Percentiles rank a stretch among this genome's conserved stretches.
Evolutionary conservation across 1,284 basidiomycete genomes (phyloP).

Genomic region (Bjerkandera adusta): DNA sequence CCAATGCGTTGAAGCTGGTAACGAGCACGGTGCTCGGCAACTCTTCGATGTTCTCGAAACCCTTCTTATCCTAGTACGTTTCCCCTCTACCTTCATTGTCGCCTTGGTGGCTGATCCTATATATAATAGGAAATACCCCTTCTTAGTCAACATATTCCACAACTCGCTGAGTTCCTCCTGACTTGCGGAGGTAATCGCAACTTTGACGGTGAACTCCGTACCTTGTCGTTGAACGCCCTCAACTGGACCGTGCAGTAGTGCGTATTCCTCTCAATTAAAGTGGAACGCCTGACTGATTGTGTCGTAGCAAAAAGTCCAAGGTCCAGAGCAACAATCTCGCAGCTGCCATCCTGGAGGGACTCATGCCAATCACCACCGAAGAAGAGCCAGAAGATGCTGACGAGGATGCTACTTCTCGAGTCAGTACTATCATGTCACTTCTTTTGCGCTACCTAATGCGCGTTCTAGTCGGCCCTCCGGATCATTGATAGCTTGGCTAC

Average conservation of each 20-base stretch:
- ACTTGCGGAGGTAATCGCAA: slow-evolving; percentile 79
- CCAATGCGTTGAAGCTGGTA: slow-evolving; percentile 79
- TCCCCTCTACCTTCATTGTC: no score
- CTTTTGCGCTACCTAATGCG: no score
- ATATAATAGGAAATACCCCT: slow-evolving; percentile 81
- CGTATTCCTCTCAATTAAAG: slow-evolving; percentile 23
- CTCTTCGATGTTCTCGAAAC: slow-evolving; percentile 97
- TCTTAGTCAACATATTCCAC: slow-evolving; percentile 85
- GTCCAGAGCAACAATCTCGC: slow-evolving; percentile 88
- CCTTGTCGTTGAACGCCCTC: slow-evolving; percentile 91
- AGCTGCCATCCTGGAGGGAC: slow-evolving; percentile 83
- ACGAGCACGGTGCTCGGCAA: slow-evolving; percentile 85
- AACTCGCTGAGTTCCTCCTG: slow-evolving; percentile 90
- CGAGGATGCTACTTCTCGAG: slow-evolving; percentile 88
- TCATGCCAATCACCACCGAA: slow-evolving; percentile 95
- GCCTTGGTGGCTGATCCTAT: no score
- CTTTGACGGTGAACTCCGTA: slow-evolving; percentile 81
- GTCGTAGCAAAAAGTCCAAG: slow-evolving; percentile 95
- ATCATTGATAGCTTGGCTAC: slow-evolving; percentile 95
- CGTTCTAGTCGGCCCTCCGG: slow-evolving; percentile 92
- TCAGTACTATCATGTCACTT: slow-evolving; percentile 45
- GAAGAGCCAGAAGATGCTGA: slow-evolving; percentile 86
- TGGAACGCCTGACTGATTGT: background rate
- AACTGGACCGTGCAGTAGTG: slow-evolving; percentile 96
- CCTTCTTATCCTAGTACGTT: slow-evolving; percentile 83